These are phyloP conservation scores for Escovopsis sp. DNA, from an alignment of 2,329 filamentous ascomycete genomes.

Conservation along the genomic window DNA sequence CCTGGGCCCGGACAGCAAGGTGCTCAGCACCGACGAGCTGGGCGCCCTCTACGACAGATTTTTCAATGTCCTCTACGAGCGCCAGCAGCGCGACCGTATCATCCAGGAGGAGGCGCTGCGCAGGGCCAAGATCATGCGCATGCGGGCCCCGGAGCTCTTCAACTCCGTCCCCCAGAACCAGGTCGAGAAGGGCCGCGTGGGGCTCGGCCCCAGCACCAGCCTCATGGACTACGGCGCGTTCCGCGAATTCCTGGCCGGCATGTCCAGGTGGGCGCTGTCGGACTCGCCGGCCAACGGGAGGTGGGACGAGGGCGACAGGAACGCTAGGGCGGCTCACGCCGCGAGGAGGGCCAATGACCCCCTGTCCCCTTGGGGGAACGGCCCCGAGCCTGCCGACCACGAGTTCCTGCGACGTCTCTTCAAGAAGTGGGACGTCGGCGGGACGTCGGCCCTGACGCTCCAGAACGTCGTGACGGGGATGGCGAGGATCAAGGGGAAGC, in stretches of 20 bases:
- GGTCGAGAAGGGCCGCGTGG: conserved; percentile 74
- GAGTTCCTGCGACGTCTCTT: conserved; percentile 88
- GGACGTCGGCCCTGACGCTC: conserved; percentile 62
- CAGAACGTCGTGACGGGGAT: conserved; percentile 88
- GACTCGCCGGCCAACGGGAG: conserved; percentile 57
- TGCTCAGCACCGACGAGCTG: conserved; percentile 71
- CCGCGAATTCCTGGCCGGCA: conserved; percentile 78
- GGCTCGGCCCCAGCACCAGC: conserved; percentile 74
- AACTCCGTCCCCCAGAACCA: conserved; percentile 27
- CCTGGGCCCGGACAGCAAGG: conserved; percentile 88
- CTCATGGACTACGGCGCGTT: conserved; percentile 98
- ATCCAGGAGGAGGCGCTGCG: conserved; percentile 62
- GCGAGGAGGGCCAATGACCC: conserved; percentile 30
- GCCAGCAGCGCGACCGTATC: conserved; percentile 67
- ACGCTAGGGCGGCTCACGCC: conserved; percentile 45
- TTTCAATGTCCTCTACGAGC: conserved; percentile 81
- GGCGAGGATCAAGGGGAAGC: conserved; percentile 79
- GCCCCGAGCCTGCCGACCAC: conserved; percentile 68
- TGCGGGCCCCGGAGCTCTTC: conserved; percentile 24
- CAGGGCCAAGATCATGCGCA: conserved; percentile 43
- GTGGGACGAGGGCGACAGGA: conserved; percentile 36
- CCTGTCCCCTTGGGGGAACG: conserved; percentile 39
- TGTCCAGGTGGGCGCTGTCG: conserved; percentile 85
- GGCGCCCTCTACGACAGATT: conserved; percentile 88
- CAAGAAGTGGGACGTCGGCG: conserved; percentile 72